Conservation (phyloP, 2,329 filamentous ascomycete species). For the Scytalidium lignicola region DNA sequence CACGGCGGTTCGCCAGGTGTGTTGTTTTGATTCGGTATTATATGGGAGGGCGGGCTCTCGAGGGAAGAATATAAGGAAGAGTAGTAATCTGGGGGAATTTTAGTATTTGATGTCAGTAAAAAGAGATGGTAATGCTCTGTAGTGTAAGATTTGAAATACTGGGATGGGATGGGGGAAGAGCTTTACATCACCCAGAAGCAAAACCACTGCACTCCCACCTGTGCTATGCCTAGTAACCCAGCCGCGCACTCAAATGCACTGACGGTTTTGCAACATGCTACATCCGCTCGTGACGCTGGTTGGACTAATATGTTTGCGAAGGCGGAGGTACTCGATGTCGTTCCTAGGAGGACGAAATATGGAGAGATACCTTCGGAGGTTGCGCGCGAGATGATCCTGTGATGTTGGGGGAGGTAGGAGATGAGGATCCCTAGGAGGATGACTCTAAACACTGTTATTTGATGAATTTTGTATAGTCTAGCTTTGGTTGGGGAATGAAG, state of each 20-base stretch:
- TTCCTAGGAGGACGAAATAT: constrained; percentile 91
- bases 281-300: constrained; percentile 75
- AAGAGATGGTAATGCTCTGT: no score
- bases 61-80: constrained; percentile 95
- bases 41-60: constrained; percentile 43
- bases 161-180: not conserved
- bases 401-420: constrained; percentile 92
- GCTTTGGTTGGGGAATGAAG: no score
- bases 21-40: constrained; percentile 39
- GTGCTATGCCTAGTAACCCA: constrained; percentile 80
- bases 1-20: constrained; percentile 74
- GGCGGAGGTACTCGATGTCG: constrained; percentile 79
- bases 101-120: no score
- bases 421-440: constrained; percentile 84
- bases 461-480: not conserved
- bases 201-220: constrained; percentile 86
- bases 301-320: constrained; percentile 91
- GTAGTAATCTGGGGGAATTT: constrained; percentile 71
- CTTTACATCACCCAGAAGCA: constrained; percentile 85
- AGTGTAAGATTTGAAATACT: no score
- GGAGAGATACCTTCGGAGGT: constrained; percentile 94
- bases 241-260: constrained; percentile 78
- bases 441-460: constrained; percentile 33
- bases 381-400: constrained; percentile 78
- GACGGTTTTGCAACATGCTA: constrained; percentile 80